A percentile compares a stretch with the other conserved stretches of the same genome.
Evolutionary conservation across 2,329 filamentous ascomycete genomes (phyloP).

Genomic region (Tolypocladium tundrense): DNA sequence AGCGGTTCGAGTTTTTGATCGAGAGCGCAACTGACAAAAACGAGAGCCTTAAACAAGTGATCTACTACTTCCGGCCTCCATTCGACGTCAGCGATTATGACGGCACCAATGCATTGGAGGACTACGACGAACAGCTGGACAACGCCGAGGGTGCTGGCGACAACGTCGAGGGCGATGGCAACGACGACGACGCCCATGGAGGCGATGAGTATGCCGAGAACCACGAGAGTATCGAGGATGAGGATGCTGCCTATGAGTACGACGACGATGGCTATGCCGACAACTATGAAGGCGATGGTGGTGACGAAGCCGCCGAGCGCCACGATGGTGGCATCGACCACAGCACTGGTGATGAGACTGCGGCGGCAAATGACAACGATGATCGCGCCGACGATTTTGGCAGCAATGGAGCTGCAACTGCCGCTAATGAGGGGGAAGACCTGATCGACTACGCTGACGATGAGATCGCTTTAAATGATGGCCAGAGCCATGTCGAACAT

Average conservation of each 20-base stretch:
- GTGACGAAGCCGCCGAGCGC: neutral
- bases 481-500: neutral
- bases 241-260: constrained; percentile 3
- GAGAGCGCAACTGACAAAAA: constrained; percentile 32
- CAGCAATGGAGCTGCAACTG: neutral
- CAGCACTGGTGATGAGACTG: neutral
- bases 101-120: constrained; percentile 7
- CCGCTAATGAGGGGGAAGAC: neutral
- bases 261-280: constrained; percentile 5
- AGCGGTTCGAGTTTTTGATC: constrained; percentile 27
- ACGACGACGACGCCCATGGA: constrained; percentile 2
- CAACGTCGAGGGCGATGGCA: neutral
- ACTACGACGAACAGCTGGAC: constrained; percentile 4
- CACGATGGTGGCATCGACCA: neutral
- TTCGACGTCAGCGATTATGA: constrained; percentile 1
- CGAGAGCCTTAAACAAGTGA: constrained; percentile 29
- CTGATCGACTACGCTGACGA: constrained; percentile 1
- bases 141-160: constrained; percentile 1
- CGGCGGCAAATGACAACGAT: neutral
- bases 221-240: neutral
- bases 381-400: neutral
- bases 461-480: neutral
- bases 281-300: neutral
- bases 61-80: constrained; percentile 24
- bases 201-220: neutral